Base-by-base conservation (phyloP, 176 grass and related monocot genomes). In the Hyparrhenia diplandra region DNA sequence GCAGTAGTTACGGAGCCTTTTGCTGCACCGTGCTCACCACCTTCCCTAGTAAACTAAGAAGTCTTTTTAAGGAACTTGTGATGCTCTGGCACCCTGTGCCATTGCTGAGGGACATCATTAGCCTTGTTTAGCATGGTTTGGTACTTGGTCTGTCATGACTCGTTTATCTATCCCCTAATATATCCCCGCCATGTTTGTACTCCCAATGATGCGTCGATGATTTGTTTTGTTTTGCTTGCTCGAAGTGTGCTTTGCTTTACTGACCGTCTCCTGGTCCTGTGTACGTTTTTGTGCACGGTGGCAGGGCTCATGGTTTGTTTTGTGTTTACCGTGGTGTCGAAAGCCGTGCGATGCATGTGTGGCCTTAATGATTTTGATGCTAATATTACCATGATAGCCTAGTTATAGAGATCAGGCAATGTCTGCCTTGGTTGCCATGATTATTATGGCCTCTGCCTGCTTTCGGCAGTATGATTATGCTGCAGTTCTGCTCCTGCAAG, bases 91-190 rank as follows among this genome's bases (percentile, higher is more conserved):
- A 30, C n/a, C 58, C 3, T 71, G 59, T 13, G 35, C 58, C 72
- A 65, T 82, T 73, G 78, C 87, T 73, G 73, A 82, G 72, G 87
- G 78, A 78, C 78, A 40, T 78, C 20, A 49, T 66, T 75, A 45
- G 78, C 39, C 75, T 77, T 82, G 46, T 85, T 85, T 82, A 77
- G 65, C n/a, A 76, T 36, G 21, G 45, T 77, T 65, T 77, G 30
- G 83, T 82, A 78, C 82, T 58, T 59, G 72, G 28, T n/a, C 58
- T 71, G 68, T 36, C 35, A 24, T 79, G 75, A 59, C 46, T 84
- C 28, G 71, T 70, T 57, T 65, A 72, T 71, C 77, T 68, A 72
- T 47, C 20, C 6, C 77, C 41, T 80, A 81, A 72, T 85, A 43
- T 66, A 81, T 66, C 34, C 34, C 2, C 4, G 2, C 55, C 27